Evolutionary conservation across 2,329 filamentous ascomycete genomes (phyloP), one percentile per base, ranked within the genome.

Genomic region (Apiospora hydei): DNA sequence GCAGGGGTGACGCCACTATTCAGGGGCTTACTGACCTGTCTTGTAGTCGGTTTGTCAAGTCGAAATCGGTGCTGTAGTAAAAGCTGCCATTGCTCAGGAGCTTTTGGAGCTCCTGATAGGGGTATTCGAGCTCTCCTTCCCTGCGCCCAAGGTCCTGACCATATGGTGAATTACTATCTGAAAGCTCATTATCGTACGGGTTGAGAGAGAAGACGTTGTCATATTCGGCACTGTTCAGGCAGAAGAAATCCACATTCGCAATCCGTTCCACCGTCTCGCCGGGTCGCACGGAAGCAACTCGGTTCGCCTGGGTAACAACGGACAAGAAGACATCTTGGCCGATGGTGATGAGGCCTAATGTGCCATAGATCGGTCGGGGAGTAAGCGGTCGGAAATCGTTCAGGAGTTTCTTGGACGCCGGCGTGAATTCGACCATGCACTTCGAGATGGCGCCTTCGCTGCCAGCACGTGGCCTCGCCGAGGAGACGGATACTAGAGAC

Each of bases 31-130:
- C 80, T 71, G 69, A 94, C 89, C 96, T 91, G 79, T 98, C 93
- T 82, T 99, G 96, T 74, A 98, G 84, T 76, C 96, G 90, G 82
- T 97, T 95, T 4, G 96, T 99, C 68, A 99, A 86, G 80, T 99
- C 96, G 81, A 99, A 99, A 82, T 98, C 95, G n/a, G 94, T 94
- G 80, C 95, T 98, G 84, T 98, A 99, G 82, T 98, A 99, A 81
- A 99, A 99, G 43, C 93, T 97, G 38, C 96, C 95, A 81, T 97
- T 95, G 79, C 94, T 93, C 71, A 99, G 86, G 49, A 99, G 88
- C 86, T 98, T 98, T 82, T 96, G 95, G 73, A 99, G 83, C 66
- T 96, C 94, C 77, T 94, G 86, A 82, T 96, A 98, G 8, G 96
- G 96, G 82, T 98, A 95, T 78, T 98, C 95, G 43, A 94, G 82